Evolutionary conservation across 2,329 filamentous ascomycete genomes (phyloP).

Genomic region (Juglanconis sp.): DNA sequence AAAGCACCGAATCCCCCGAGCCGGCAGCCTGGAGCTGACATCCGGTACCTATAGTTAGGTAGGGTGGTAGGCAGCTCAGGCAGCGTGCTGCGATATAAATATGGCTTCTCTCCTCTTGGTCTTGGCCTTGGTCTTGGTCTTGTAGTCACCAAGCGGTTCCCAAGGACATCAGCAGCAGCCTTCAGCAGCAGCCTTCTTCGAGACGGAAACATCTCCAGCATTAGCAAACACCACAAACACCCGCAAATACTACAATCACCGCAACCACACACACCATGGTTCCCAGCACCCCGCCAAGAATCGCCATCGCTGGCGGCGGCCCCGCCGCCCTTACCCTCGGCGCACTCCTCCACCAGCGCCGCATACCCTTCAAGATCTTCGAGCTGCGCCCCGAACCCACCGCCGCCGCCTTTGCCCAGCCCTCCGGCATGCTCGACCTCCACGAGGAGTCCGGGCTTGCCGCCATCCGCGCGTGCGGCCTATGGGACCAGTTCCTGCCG

Average conservation of each 20-base stretch:
- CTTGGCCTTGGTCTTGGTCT: too few species aligned
- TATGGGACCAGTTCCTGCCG: constrained; percentile 40
- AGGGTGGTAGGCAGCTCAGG: too few species aligned
- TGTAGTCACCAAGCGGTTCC: too few species aligned
- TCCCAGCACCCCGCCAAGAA: constrained; percentile 20
- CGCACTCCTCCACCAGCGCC: constrained; percentile 39
- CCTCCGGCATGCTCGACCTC: constrained; percentile 46
- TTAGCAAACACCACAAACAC: background rate
- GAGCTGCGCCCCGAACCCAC: constrained; percentile 31
- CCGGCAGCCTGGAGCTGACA: too few species aligned
- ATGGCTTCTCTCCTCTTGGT: too few species aligned
- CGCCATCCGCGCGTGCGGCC: constrained; percentile 41
- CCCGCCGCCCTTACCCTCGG: constrained; percentile 46
- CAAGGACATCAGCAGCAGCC: too few species aligned
- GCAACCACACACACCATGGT: background rate
- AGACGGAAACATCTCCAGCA: background rate
- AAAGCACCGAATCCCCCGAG: constrained; percentile 2
- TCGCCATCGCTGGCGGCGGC: constrained; percentile 45
- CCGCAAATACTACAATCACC: background rate
- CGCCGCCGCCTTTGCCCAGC: constrained; percentile 23
- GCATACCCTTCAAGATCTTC: constrained; percentile 33
- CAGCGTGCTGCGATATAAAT: too few species aligned
- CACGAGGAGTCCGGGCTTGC: constrained; percentile 42
- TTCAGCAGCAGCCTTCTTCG: too few species aligned
- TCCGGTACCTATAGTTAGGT: too few species aligned